Conservation (phyloP, 2,329 filamentous ascomycete species). For the Ilyonectria destructans region DNA sequence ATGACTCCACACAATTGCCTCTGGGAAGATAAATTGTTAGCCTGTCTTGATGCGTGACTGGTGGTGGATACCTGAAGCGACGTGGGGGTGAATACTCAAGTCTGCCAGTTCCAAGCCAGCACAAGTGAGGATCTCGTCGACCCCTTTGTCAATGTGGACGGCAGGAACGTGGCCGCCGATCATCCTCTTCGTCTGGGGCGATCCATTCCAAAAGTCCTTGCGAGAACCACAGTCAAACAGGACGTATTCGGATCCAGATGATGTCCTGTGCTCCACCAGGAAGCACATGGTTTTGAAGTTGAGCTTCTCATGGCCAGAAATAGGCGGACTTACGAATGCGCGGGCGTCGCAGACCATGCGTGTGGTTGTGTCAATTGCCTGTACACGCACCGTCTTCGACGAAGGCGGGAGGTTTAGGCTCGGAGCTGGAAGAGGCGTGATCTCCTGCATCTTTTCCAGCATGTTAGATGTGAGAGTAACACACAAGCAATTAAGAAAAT, state of each 20-base stretch:
- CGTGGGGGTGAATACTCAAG: not conserved
- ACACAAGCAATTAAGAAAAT: not conserved
- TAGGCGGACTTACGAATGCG: slow-evolving; percentile 36
- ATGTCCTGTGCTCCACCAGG: slow-evolving; percentile 8
- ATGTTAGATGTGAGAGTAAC: not conserved
- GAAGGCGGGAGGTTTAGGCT: slow-evolving; percentile 1
- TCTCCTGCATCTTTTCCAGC: not conserved
- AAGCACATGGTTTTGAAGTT: slow-evolving; percentile 19
- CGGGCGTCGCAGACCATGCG: slow-evolving; percentile 34
- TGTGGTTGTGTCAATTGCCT: slow-evolving; percentile 40
- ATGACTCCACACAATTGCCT: slow-evolving; percentile 48
- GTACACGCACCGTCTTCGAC: slow-evolving; percentile 8
- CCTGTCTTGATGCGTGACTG: not conserved
- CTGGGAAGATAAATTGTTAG: slow-evolving; percentile 1
- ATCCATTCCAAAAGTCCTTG: slow-evolving; percentile 15
- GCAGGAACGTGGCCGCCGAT: slow-evolving; percentile 7
- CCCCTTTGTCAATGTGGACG: slow-evolving; percentile 1
- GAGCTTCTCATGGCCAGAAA: slow-evolving; percentile 19
- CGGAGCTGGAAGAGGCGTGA: not conserved
- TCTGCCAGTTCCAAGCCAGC: not conserved
- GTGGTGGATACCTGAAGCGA: not conserved
- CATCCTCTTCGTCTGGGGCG: slow-evolving; percentile 10
- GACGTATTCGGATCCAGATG: not conserved
- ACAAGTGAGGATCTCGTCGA: slow-evolving; percentile 14
- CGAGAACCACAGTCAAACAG: slow-evolving; percentile 17